phyloP scores from a whole-genome alignment of 768 basidiomycete genomes.

The Strobilomyces dryophilus region DNA sequence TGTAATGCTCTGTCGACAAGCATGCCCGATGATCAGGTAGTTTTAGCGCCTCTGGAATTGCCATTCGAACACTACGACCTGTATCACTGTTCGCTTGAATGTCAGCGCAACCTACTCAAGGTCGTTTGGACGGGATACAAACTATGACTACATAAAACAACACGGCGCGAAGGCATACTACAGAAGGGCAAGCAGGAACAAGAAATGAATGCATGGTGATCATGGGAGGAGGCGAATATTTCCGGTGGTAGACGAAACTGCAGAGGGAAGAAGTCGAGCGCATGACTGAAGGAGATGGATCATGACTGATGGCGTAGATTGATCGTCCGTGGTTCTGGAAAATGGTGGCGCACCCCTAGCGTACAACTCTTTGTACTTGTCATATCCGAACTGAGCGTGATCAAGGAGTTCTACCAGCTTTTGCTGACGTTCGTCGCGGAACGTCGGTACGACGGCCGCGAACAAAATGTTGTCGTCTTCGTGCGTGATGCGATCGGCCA shows the following conservation, averaged over 20 bases:
- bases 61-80: too few species aligned
- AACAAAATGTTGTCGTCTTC: neutral
- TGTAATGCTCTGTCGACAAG: slow-evolving; percentile 1
- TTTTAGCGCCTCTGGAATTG: neutral
- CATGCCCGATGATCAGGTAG: neutral
- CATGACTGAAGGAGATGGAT: too few species aligned
- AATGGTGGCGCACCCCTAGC: neutral
- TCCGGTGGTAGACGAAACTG: neutral
- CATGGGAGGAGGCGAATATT: neutral
- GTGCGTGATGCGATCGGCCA: neutral
- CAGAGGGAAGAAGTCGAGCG: neutral
- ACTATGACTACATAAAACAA: too few species aligned
- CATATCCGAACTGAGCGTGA: neutral
- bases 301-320: neutral
- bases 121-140: too few species aligned
- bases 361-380: neutral
- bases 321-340: neutral
- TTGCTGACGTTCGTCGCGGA: neutral
- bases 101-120: too few species aligned
- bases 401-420: neutral
- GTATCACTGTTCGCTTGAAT: too few species aligned
- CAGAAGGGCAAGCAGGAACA: too few species aligned
- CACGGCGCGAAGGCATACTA: too few species aligned
- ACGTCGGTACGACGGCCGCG: neutral
- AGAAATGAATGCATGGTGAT: too few species aligned